Evolutionary conservation across 148 eudicot genomes (phyloP).

Genomic region (Dianthus caryophyllus): DNA sequence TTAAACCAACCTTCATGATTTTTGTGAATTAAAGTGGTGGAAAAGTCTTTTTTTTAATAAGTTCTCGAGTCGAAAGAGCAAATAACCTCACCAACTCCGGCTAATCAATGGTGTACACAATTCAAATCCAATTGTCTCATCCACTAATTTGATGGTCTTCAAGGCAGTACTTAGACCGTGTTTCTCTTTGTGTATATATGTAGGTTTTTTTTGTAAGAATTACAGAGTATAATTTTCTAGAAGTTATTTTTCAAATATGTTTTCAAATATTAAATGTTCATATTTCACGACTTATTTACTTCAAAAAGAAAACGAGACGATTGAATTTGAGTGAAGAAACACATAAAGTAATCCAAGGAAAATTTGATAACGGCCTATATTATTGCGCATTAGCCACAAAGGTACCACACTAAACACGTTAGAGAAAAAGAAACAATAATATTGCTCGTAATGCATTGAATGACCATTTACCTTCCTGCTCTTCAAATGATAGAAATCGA

Average conservation of each 20-base stretch:
- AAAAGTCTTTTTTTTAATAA: neutral
- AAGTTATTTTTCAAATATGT: too few relatives aligned
- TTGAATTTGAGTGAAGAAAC: too few relatives aligned
- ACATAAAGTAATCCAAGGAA: neutral
- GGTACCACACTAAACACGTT: neutral
- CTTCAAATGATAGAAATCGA: conserved; percentile 94
- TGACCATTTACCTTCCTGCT: conserved; percentile 68
- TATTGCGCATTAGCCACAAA: neutral
- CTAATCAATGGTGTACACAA: neutral
- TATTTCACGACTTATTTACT: too few relatives aligned
- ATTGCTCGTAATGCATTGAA: neutral
- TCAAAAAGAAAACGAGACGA: too few relatives aligned
- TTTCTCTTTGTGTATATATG: too few relatives aligned
- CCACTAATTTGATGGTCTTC: too few relatives aligned
- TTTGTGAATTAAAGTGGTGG: neutral
- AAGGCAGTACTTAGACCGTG: too few relatives aligned
- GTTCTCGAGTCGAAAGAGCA: neutral
- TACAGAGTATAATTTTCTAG: too few relatives aligned
- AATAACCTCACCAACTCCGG: neutral
- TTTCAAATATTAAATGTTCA: too few relatives aligned
- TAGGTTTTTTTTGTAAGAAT: too few relatives aligned
- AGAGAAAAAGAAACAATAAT: neutral
- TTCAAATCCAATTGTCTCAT: too few relatives aligned
- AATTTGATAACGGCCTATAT: neutral
- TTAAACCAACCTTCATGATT: neutral